Base-by-base conservation (phyloP, 2,329 filamentous ascomycete species). In the Rutstroemia sp. region DNA sequence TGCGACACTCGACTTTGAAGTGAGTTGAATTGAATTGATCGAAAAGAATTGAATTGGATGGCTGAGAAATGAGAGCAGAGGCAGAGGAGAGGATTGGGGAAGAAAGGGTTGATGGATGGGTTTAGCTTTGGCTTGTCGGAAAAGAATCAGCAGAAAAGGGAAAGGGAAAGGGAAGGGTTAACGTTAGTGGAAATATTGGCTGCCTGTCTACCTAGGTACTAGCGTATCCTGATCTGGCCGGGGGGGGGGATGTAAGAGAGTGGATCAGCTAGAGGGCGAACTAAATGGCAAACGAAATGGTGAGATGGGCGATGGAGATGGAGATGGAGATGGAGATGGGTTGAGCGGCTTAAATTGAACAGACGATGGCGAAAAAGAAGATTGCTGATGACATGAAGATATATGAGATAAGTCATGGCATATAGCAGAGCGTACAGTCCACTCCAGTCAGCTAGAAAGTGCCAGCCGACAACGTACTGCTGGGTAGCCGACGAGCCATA, bases 121-220 rank as follows among this genome's bases (percentile, higher is more conserved):
- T 42, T 8, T 42, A 17, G 23, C 12, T 23, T 47, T 47, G 44
- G 25, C 21, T 46, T 30, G 4, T 16, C 21, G 19, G 19, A 16
- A 10, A 6, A 25, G 44, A 47, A 47, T 16, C 16, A 9, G 4
- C 19, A 47, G 44, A 4, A 45, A 25, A 27, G 39, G 30, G 48
- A 54, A 25, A 27, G 39, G 30, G 48, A 54, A 3, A 54, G 46
- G 52, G 46, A 54, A 49, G 34, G 21, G 46, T 14, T 21, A 44
- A 44, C 21, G 10, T 44, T 21, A 19, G 34, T 25, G 21, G 10
- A 27, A 49, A 49, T 54, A 48, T 48, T 25, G 52, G 52, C 23
- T 42, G 12, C 36, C 17, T 54, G n/a, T 14, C 23, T 17, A 10
- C 40, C 21, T 44, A 12, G 30, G 30, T 19, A 44, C 52, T 54